Conservation (phyloP, 345 rosid genomes). For the Laguncularia racemosa region DNA sequence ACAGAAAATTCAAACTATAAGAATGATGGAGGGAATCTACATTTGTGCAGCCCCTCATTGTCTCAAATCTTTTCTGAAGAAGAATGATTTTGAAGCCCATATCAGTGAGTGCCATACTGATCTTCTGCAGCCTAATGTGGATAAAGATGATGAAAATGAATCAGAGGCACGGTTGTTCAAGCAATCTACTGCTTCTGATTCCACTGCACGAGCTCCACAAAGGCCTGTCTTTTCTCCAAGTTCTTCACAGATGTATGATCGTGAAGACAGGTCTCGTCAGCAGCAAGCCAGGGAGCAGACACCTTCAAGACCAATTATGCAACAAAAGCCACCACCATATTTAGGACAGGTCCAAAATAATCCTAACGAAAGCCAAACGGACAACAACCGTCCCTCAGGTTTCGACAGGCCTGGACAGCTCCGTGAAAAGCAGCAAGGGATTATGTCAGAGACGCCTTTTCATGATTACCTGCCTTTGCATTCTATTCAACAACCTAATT, state of each 20-base stretch:
- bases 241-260: conserved; percentile 47
- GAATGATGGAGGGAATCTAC: conserved; percentile 94
- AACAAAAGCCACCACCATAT: conserved; percentile 37
- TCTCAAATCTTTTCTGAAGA: conserved; percentile 83
- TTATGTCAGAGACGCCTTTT: conserved; percentile 35
- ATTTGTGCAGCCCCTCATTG: conserved; percentile 99
- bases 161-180: conserved; percentile 64
- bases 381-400: conserved; percentile 49
- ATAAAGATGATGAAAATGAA: conserved; percentile 66
- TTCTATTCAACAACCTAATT: conserved; percentile 56
- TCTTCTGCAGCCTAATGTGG: conserved; percentile 57
- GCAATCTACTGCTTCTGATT: conserved; percentile 63
- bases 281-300: conserved; percentile 51
- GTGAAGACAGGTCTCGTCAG: conserved; percentile 45
- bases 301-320: conserved; percentile 44
- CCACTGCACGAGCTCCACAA: conserved; percentile 54
- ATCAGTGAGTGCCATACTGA: conserved; percentile 56
- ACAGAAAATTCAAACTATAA: conserved; percentile 92
- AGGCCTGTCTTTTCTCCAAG: conserved; percentile 43
- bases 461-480: conserved; percentile 65
- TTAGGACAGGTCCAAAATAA: conserved; percentile 50
- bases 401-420: conserved; percentile 55
- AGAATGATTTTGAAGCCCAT: conserved; percentile 70
- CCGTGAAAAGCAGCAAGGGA: conserved; percentile 43
- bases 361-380: conserved; percentile 31